Base-by-base conservation (phyloP, 805 yeast genomes). In the Metahyphopichia silvanorum region DNA sequence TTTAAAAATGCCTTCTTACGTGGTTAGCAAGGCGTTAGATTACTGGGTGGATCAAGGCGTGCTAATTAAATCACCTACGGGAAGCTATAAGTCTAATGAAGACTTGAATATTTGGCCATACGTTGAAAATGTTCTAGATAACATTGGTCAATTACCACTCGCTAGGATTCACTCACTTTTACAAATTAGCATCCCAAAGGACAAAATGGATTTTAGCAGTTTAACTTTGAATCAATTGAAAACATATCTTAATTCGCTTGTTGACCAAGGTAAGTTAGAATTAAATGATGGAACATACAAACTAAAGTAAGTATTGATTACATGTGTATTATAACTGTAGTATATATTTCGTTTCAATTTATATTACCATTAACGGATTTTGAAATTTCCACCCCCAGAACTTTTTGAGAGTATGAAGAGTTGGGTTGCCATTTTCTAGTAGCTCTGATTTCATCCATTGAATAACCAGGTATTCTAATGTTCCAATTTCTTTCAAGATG, bases 401-500 rank as follows among this genome's bases (percentile, higher is more conserved):
- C 57, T 58, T 83, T 82, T 44, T 82, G 85, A 33, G 69, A 73
- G 49, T 84, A 84, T 16, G 73, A 61, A 13, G 69, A 47, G 31
- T 78, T 76, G 7, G 91, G 85, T 33, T 71, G 76, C 75, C 84
- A 80, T 54, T 79, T 83, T 49, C 88, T 69, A 13, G 82, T 76
- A 49, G 78, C 73, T 48, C 96, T 71, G 27, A 91, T 82, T 49
- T 89, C 98, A 60, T 91, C 98, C 43, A 87, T 79, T 8, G 94
- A 76, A 57, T 79, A 88, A 4, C 98, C 98, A 0, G 98, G 98
- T 19, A 91, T 76, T 46, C 94, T 77, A 34, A 93, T 86, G 57
- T 91, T 89, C 97, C 96, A 91, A 57, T 89, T 88, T 47, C 85
- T 76, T 49, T 88, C 96, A 47, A 93, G 67, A 56, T 93, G 96